Percentiles rank a stretch among this genome's conserved stretches.
These are phyloP conservation scores for Podospora australis DNA, from an alignment of 495 filamentous ascomycete species.

Conservation along the genomic window DNA sequence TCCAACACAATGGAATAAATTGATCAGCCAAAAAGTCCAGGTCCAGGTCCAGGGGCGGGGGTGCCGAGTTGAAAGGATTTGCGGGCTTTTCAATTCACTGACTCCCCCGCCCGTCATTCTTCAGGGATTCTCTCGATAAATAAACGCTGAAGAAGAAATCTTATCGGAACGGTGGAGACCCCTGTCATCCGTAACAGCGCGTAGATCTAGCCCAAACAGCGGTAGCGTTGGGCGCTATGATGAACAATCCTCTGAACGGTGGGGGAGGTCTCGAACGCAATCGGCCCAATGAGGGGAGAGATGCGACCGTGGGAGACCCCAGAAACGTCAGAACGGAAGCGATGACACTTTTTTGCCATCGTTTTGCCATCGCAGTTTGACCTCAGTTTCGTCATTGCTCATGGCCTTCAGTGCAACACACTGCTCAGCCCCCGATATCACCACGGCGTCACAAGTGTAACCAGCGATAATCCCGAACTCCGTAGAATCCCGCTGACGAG, in stretches of 20 bases:
- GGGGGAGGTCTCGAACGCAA: neutral
- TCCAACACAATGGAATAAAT: constrained; percentile 1
- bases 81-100: constrained; percentile 4
- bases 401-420: neutral
- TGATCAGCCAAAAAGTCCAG: neutral
- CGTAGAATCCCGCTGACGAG: neutral
- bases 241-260: constrained; percentile 13
- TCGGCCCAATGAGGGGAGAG: constrained; percentile 6
- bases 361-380: neutral
- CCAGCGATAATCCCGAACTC: constrained; percentile 2
- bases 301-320: neutral
- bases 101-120: too few relatives aligned
- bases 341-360: constrained; percentile 2
- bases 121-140: too few relatives aligned
- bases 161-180: constrained; percentile 12
- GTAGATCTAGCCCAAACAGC: too few relatives aligned
- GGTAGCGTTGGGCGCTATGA: neutral
- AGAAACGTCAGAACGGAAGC: neutral
- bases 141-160: constrained; percentile 14
- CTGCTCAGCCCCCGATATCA: neutral
- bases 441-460: neutral
- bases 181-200: constrained; percentile 6
- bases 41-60: neutral
- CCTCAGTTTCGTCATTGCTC: constrained; percentile 3
- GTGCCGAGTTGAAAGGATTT: constrained; percentile 11